A percentile compares a stretch with the other conserved stretches of the same genome.
Evolutionary conservation across 1,284 basidiomycete genomes (phyloP).

Genomic region (Tetrapyrgos nigripes): DNA sequence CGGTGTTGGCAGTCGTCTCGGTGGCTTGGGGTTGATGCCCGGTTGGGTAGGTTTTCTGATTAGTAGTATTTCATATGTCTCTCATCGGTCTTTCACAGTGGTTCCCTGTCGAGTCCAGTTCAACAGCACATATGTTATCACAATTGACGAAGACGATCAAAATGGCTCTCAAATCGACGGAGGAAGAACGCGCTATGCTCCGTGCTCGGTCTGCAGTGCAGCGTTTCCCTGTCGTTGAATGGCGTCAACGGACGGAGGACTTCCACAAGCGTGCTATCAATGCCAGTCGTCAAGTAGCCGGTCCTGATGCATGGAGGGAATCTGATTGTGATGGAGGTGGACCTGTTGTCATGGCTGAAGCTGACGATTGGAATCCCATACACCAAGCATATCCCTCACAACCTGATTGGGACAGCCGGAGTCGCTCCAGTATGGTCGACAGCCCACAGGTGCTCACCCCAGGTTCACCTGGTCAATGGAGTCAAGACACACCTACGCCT

Average conservation of each 20-base stretch:
- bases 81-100: constrained; percentile 57
- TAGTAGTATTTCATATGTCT: neutral
- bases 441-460: constrained; percentile 26
- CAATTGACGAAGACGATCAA: constrained; percentile 94
- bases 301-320: constrained; percentile 73
- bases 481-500: constrained; percentile 58
- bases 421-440: constrained; percentile 35
- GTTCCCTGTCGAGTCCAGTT: constrained; percentile 94
- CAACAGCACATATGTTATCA: constrained; percentile 93
- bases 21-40: constrained; percentile 94
- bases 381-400: constrained; percentile 54
- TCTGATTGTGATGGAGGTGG: constrained; percentile 68
- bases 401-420: constrained; percentile 58
- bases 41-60: constrained; percentile 77
- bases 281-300: constrained; percentile 65
- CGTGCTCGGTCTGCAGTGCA: constrained; percentile 92
- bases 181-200: constrained; percentile 89
- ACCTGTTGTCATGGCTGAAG: constrained; percentile 51
- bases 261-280: constrained; percentile 90
- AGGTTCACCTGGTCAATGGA: constrained; percentile 54
- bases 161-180: constrained; percentile 87
- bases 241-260: constrained; percentile 94
- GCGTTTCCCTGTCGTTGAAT: constrained; percentile 95
- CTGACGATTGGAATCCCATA: constrained; percentile 56
- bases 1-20: constrained; percentile 90